Conservation (phyloP, 345 rosid genomes). For the Populus davidiana region DNA sequence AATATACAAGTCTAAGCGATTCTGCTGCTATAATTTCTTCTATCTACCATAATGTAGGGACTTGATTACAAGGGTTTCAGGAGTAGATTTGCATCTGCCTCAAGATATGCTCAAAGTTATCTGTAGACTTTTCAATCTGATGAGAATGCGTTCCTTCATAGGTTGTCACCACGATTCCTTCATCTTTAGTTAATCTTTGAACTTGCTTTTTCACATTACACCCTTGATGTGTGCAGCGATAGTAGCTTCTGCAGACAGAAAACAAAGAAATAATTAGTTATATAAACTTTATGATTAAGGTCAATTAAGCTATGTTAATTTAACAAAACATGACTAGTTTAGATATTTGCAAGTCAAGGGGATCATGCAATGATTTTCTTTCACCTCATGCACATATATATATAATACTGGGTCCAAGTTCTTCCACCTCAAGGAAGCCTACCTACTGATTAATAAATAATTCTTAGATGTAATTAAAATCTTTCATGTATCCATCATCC, state of each 20-base stretch:
- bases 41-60: background rate
- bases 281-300: background rate
- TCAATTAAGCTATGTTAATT: background rate
- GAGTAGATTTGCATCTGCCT: slow-evolving; percentile 34
- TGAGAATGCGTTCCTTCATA: slow-evolving; percentile 36
- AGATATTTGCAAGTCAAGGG: background rate
- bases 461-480: background rate
- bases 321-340: background rate
- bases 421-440: background rate
- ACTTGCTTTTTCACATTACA: slow-evolving; percentile 36
- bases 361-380: background rate
- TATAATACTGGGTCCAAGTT: background rate
- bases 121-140: slow-evolving; percentile 28
- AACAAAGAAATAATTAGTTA: background rate
- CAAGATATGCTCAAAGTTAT: slow-evolving; percentile 33
- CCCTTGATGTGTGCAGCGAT: slow-evolving; percentile 32
- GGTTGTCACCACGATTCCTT: slow-evolving; percentile 29
- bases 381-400: background rate
- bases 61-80: background rate
- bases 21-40: background rate
- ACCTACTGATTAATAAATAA: background rate
- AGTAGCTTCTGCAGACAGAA: slow-evolving; percentile 24
- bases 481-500: background rate
- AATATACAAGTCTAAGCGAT: no score
- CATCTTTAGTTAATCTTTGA: slow-evolving; percentile 30